Evolutionary conservation across 345 rosid species (phyloP).

Genomic region (Sisymbrium altissimum): DNA sequence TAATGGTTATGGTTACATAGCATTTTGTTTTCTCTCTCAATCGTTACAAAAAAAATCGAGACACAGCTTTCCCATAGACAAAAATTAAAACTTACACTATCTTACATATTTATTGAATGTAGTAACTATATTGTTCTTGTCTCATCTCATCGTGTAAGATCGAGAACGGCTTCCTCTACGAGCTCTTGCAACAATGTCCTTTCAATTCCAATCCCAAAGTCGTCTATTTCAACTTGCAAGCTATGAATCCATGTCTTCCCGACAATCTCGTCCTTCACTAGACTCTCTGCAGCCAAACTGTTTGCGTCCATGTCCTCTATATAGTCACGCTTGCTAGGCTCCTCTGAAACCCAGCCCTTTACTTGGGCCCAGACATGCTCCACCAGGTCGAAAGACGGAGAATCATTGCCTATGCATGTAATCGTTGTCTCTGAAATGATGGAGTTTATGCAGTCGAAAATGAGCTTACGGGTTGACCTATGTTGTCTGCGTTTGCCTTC

Average conservation of each 20-base stretch:
- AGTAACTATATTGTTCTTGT: neutral
- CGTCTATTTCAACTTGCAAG: constrained; percentile 44
- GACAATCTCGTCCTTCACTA: constrained; percentile 69
- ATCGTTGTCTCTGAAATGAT: constrained; percentile 44
- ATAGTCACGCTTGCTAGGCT: constrained; percentile 17
- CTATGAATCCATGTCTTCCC: constrained; percentile 64
- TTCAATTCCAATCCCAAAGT: constrained; percentile 57
- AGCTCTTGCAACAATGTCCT: constrained; percentile 65
- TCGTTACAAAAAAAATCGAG: constrained; percentile 24
- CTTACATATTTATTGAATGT: constrained; percentile 25
- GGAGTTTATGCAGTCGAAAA: constrained; percentile 63
- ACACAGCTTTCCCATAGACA: constrained; percentile 10
- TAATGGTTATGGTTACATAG: constrained; percentile 23
- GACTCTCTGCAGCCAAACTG: constrained; percentile 63
- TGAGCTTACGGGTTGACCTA: constrained; percentile 61
- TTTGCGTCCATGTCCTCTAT: constrained; percentile 50
- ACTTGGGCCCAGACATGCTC: constrained; percentile 63
- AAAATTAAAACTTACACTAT: constrained; percentile 23
- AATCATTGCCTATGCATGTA: neutral
- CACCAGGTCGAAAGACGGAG: constrained; percentile 34
- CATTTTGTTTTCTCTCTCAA: neutral
- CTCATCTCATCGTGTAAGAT: constrained; percentile 34
- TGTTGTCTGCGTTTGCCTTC: constrained; percentile 76
- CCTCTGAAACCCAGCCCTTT: constrained; percentile 59
- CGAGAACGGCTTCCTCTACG: constrained; percentile 70